Conservation (phyloP, 2,329 filamentous ascomycete species). For the Fusarium coicis region DNA sequence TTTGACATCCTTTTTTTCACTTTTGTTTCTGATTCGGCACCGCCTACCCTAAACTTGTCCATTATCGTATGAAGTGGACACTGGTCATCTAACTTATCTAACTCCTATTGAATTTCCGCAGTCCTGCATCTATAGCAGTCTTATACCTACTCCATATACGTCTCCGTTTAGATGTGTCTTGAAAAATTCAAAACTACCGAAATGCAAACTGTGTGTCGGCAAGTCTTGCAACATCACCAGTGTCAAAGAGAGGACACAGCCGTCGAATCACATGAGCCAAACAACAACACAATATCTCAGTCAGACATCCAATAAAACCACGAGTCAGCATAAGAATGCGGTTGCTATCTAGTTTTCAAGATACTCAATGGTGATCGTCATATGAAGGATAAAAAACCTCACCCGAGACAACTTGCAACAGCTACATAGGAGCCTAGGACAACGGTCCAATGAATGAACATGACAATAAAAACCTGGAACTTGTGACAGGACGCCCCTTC, state of each 20-base stretch:
- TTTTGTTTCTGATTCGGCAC: background rate
- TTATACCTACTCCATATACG: background rate
- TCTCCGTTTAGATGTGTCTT: background rate
- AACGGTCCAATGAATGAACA: background rate
- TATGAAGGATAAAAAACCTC: background rate
- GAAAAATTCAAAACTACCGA: background rate
- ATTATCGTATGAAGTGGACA: background rate
- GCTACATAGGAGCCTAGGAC: background rate
- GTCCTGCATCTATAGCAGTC: background rate
- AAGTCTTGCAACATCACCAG: background rate
- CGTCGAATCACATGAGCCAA: background rate
- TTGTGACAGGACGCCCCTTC: background rate
- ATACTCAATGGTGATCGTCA: background rate
- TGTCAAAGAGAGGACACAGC: background rate
- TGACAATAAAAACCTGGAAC: background rate
- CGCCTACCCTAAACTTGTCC: background rate
- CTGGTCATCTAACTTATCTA: background rate
- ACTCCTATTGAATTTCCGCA: background rate
- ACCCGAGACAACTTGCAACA: background rate
- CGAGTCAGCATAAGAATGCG: background rate
- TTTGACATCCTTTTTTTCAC: background rate
- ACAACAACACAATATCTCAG: background rate
- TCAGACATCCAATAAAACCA: background rate
- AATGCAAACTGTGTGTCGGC: background rate
- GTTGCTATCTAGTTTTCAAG: background rate